phyloP scores from a whole-genome alignment of 441 rosid species.

The Metrosideros polymorpha region DNA sequence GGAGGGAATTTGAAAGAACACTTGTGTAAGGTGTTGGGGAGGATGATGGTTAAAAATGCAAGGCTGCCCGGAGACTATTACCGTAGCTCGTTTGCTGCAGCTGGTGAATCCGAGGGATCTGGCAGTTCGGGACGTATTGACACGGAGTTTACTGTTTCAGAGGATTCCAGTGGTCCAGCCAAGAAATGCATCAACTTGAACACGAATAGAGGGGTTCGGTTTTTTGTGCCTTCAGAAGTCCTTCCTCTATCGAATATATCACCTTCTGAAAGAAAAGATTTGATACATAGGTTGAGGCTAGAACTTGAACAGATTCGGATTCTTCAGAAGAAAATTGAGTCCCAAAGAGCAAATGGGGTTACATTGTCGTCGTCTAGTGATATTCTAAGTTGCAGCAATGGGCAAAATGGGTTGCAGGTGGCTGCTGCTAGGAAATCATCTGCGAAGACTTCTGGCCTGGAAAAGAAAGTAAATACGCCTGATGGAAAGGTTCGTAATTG shows the following conservation, averaged over 20 bases:
- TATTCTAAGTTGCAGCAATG: constrained; percentile 34
- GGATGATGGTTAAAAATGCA: constrained; percentile 47
- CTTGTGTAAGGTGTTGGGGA: background rate
- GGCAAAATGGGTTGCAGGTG: constrained; percentile 18
- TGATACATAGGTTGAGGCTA: constrained; percentile 28
- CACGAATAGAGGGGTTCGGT: constrained; percentile 26
- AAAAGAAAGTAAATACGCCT: constrained; percentile 32
- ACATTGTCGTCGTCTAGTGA: constrained; percentile 42
- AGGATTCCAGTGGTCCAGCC: constrained; percentile 38
- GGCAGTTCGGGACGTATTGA: constrained; percentile 52
- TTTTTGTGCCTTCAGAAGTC: constrained; percentile 40
- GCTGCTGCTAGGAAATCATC: constrained; percentile 28
- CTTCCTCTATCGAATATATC: constrained; percentile 35
- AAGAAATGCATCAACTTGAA: constrained; percentile 48
- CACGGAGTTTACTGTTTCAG: constrained; percentile 46
- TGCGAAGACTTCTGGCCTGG: constrained; percentile 26
- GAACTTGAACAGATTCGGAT: constrained; percentile 48
- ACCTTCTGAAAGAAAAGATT: constrained; percentile 35
- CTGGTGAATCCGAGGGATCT: constrained; percentile 59
- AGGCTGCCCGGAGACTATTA: constrained; percentile 46
- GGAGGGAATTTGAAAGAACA: background rate
- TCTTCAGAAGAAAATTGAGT: constrained; percentile 39
- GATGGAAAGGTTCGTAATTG: constrained; percentile 20
- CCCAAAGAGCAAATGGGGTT: constrained; percentile 24
- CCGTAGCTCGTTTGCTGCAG: constrained; percentile 25